Evolutionary conservation across 1,284 basidiomycete genomes (phyloP).

Genomic region (Tilletiaria anomala): DNA sequence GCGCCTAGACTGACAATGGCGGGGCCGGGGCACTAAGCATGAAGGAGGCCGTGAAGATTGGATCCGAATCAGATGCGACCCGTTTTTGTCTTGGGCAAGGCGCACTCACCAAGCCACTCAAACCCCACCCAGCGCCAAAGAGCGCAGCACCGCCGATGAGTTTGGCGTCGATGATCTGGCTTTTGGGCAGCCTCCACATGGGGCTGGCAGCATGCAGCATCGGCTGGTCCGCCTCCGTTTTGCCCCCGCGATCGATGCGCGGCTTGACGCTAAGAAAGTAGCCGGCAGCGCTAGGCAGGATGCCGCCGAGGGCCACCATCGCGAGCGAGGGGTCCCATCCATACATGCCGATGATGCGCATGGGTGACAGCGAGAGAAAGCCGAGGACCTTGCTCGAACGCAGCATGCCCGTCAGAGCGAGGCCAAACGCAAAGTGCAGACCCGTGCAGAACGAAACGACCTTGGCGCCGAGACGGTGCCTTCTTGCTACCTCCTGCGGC

Average conservation of each 20-base stretch:
- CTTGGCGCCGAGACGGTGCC: slow-evolving; percentile 9
- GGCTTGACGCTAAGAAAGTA: slow-evolving; percentile 23
- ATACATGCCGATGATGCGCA: slow-evolving; percentile 4
- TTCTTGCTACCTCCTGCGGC: too few species aligned
- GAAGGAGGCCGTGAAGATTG: not conserved
- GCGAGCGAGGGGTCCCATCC: slow-evolving; percentile 43
- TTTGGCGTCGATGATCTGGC: slow-evolving; percentile 13
- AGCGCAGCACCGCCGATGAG: slow-evolving; percentile 24
- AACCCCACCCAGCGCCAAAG: slow-evolving; percentile 38
- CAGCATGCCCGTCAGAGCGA: slow-evolving; percentile 36
- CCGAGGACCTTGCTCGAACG: slow-evolving; percentile 23
- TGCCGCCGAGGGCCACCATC: slow-evolving; percentile 43
- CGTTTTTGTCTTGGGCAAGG: too few species aligned
- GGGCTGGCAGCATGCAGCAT: slow-evolving; percentile 7
- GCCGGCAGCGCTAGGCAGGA: slow-evolving; percentile 42
- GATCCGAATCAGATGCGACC: not conserved
- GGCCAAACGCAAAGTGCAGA: slow-evolving; percentile 32
- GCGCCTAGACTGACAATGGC: slow-evolving; percentile 11
- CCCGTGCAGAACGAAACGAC: slow-evolving; percentile 21
- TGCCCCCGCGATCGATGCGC: slow-evolving; percentile 2
- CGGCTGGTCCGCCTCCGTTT: not conserved
- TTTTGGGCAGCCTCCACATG: slow-evolving; percentile 22
- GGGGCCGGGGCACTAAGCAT: slow-evolving; percentile 14
- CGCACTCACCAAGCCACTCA: slow-evolving; percentile 15
- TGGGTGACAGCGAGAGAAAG: slow-evolving; percentile 17